Conservation (phyloP, 2,329 filamentous ascomycete species). For the Sporothrix globosa region DNA sequence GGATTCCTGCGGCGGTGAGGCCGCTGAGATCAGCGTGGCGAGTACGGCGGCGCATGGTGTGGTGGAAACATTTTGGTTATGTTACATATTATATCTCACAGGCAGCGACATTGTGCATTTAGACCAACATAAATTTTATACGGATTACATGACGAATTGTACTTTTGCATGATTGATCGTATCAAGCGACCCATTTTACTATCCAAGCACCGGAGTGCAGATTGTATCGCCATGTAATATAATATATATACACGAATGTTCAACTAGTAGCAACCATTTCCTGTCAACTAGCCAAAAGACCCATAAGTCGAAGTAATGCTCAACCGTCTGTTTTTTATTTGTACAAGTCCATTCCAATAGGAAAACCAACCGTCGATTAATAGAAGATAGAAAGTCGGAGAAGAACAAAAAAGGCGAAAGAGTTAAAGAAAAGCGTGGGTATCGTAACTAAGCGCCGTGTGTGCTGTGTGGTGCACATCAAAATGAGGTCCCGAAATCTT, state of each 20-base stretch:
- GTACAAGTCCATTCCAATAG: constrained; percentile 14
- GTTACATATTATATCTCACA: neutral
- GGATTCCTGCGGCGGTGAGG: constrained; percentile 51
- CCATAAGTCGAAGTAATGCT: neutral
- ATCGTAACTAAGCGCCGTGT: constrained; percentile 32
- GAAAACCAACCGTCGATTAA: constrained; percentile 6
- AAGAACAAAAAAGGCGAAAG: neutral
- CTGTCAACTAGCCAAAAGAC: neutral
- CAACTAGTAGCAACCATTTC: neutral
- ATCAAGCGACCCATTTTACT: neutral
- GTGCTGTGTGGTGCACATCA: constrained; percentile 3
- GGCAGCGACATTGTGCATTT: constrained; percentile 19
- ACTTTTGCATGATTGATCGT: neutral
- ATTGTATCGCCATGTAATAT: neutral
- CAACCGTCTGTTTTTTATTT: neutral
- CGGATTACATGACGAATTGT: no score
- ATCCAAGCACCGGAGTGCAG: neutral
- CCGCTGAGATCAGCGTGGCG: neutral
- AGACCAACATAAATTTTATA: constrained; percentile 1
- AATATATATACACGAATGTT: constrained; percentile 6
- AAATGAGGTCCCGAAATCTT: constrained; percentile 16
- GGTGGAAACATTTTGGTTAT: neutral
- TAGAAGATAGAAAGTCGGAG: neutral
- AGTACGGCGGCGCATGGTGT: no score
- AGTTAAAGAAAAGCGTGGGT: constrained; percentile 27